Conservation (phyloP, 2,329 filamentous ascomycete genomes). For the Fusarium sp. region DNA sequence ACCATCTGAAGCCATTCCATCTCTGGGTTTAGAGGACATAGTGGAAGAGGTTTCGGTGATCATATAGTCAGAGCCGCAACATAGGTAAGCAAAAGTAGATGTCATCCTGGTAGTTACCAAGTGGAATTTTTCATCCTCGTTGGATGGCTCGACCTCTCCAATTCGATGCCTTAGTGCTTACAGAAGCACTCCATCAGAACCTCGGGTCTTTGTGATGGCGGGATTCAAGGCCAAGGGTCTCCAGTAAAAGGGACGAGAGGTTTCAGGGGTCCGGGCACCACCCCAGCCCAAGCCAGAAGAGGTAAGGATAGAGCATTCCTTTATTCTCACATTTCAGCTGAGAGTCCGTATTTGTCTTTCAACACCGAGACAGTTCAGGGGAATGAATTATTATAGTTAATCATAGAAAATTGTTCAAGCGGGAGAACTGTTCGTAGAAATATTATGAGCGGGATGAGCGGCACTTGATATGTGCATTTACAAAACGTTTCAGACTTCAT, state of each 20-base stretch:
- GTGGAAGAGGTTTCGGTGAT: neutral
- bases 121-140: neutral
- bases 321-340: constrained; percentile 23
- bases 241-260: constrained; percentile 4
- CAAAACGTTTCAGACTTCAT: constrained; percentile 15
- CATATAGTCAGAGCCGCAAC: neutral
- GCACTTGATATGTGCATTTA: constrained; percentile 1
- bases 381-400: neutral
- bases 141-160: constrained; percentile 13
- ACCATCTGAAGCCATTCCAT: neutral
- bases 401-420: neutral
- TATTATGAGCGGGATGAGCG: neutral
- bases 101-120: neutral
- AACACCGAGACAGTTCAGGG: neutral
- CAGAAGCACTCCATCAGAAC: constrained; percentile 10
- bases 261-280: constrained; percentile 24
- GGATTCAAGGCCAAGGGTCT: constrained; percentile 33
- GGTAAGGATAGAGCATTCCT: constrained; percentile 11
- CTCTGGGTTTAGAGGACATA: neutral
- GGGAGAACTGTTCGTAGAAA: neutral
- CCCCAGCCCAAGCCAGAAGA: constrained; percentile 21
- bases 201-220: constrained; percentile 11
- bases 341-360: constrained; percentile 5
- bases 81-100: neutral
- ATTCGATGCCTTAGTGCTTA: constrained; percentile 24